Conservation (phyloP, 257 asterid species). For the Solanum gandarillasii region DNA sequence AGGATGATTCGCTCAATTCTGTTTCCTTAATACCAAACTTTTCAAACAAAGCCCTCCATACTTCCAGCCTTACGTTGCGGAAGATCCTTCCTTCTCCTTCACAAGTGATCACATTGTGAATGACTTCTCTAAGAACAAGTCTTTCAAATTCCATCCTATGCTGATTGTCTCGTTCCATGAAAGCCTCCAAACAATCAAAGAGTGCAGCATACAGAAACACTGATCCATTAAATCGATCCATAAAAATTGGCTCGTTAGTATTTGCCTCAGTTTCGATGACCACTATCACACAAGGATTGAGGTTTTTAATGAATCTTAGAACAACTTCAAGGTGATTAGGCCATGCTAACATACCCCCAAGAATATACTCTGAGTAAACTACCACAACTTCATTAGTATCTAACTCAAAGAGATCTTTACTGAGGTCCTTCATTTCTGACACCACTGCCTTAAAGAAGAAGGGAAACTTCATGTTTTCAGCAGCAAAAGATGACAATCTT, state of each 20-base stretch:
- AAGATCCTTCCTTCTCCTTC: slow-evolving; percentile 11
- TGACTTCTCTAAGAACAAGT: background rate
- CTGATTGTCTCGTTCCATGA: slow-evolving; percentile 5
- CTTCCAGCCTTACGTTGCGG: slow-evolving; percentile 4
- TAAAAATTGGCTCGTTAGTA: slow-evolving; percentile 6
- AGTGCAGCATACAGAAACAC: background rate
- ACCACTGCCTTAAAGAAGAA: slow-evolving; percentile 11
- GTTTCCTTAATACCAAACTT: slow-evolving; percentile 19
- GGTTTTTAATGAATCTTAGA: slow-evolving; percentile 8
- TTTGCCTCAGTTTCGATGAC: slow-evolving; percentile 13
- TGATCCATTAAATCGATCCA: slow-evolving; percentile 9
- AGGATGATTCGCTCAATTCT: slow-evolving; percentile 17
- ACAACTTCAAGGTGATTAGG: slow-evolving; percentile 13
- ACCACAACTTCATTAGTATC: slow-evolving; percentile 16
- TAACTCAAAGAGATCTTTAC: slow-evolving; percentile 12
- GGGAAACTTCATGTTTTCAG: slow-evolving; percentile 13
- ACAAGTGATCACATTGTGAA: background rate
- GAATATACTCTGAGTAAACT: slow-evolving; percentile 9
- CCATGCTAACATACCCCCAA: slow-evolving; percentile 1
- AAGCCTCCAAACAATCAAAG: slow-evolving; percentile 19
- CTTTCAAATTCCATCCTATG: slow-evolving; percentile 13
- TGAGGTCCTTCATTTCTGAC: slow-evolving; percentile 15
- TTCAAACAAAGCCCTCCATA: slow-evolving; percentile 22
- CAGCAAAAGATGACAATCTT: slow-evolving; percentile 12
- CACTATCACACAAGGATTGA: slow-evolving; percentile 23